Evolutionary conservation across 139 green algal species (phyloP).

Genomic region (Tetradesmus lagerheimii): DNA sequence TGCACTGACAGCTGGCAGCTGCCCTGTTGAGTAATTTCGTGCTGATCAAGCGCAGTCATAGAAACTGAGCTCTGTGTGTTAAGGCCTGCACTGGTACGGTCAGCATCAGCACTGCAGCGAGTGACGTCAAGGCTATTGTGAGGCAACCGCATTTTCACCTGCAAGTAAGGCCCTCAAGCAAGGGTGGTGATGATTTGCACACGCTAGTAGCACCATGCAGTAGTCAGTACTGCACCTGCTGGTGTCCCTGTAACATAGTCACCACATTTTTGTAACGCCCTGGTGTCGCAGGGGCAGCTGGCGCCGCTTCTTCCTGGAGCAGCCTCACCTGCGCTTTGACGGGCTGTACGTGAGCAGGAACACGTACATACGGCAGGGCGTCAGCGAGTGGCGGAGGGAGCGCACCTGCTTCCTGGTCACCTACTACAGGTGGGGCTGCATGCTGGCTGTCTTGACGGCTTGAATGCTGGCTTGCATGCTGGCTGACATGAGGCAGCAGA

Average conservation of each 20-base stretch:
- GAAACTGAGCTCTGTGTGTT: too few species aligned
- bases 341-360: slow-evolving; percentile 72
- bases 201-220: too few species aligned
- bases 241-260: too few species aligned
- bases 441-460: not conserved
- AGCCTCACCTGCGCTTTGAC: slow-evolving; percentile 84
- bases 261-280: too few species aligned
- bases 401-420: slow-evolving; percentile 7
- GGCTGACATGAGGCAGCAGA: slow-evolving; percentile 58
- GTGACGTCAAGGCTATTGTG: too few species aligned
- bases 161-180: too few species aligned
- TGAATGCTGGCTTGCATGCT: slow-evolving; percentile 20
- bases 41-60: too few species aligned
- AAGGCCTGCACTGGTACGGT: too few species aligned
- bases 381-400: slow-evolving; percentile 44
- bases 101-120: too few species aligned
- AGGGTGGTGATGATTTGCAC: too few species aligned
- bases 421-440: slow-evolving; percentile 23
- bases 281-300: slow-evolving; percentile 63
- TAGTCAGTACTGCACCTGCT: not conserved
- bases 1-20: too few species aligned
- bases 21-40: not conserved
- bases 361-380: slow-evolving; percentile 85
- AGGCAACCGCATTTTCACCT: too few species aligned
- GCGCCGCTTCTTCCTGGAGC: slow-evolving; percentile 82